These are phyloP conservation scores for Vigna angularis DNA, from an alignment of 306 rosid species.

Conservation along the genomic window DNA sequence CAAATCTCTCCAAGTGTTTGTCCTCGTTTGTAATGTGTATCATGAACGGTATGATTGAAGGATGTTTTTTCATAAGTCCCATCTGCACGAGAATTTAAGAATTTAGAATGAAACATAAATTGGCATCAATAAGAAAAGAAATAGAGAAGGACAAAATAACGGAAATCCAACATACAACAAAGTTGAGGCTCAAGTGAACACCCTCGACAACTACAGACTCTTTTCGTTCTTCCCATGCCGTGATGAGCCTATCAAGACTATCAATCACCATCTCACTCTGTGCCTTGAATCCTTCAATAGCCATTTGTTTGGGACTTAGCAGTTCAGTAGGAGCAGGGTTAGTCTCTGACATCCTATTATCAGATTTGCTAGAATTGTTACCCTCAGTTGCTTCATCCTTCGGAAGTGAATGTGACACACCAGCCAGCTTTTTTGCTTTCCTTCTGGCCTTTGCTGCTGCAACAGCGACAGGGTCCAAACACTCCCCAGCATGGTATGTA, in stretches of 20 bases:
- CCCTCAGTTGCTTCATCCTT: conserved; percentile 66
- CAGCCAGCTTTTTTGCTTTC: conserved; percentile 80
- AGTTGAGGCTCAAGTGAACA: conserved; percentile 95
- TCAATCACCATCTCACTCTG: conserved; percentile 99
- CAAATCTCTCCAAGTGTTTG: conserved; percentile 95
- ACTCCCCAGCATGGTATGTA: conserved; percentile 99
- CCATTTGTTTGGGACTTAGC: conserved; percentile 87
- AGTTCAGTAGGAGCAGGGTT: conserved; percentile 56
- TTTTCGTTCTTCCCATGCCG: conserved; percentile 96
- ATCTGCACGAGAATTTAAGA: conserved; percentile 58
- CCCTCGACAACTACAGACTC: conserved; percentile 97
- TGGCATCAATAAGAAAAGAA: conserved; percentile 1
- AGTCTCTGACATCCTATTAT: conserved; percentile 42
- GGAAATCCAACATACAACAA: conserved; percentile 66
- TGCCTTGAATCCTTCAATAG: conserved; percentile 93
- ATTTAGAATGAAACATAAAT: conserved; percentile 5
- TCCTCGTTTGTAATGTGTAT: conserved; percentile 91
- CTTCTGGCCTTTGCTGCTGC: conserved; percentile 83
- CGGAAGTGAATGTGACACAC: conserved; percentile 54
- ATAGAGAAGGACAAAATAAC: conserved; percentile 14
- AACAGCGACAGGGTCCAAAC: conserved; percentile 89
- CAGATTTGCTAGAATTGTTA: conserved; percentile 54
- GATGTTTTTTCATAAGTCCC: conserved; percentile 99
- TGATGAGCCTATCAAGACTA: conserved; percentile 97
- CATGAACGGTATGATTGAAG: conserved; percentile 96